Evolutionary conservation across 2,329 filamentous ascomycete genomes (phyloP).

Genomic region (Celoporthe dispersa): DNA sequence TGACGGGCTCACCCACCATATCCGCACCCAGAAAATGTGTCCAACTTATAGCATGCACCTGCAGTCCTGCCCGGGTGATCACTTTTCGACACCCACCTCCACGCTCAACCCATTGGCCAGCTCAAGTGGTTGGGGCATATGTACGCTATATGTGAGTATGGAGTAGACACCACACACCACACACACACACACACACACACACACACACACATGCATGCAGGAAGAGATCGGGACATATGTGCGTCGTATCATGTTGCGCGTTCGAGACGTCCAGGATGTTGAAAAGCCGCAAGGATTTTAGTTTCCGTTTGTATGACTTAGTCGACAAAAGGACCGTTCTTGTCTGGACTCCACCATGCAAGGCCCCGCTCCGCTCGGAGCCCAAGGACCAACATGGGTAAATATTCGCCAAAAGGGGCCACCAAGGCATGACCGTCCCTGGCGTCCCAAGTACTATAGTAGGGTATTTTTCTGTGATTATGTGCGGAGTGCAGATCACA

Average conservation of each 20-base stretch:
- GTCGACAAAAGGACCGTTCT: constrained; percentile 8
- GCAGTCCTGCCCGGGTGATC: background rate
- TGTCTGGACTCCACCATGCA: background rate
- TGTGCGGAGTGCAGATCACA: background rate
- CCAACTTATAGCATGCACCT: background rate
- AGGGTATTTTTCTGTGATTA: background rate
- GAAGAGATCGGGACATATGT: background rate
- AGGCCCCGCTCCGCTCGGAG: background rate
- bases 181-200: background rate
- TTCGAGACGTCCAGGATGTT: background rate
- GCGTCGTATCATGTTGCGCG: background rate
- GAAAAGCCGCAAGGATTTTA: background rate
- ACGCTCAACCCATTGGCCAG: background rate
- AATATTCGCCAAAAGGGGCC: background rate
- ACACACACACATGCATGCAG: background rate
- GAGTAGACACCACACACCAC: background rate
- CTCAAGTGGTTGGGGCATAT: background rate
- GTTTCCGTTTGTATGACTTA: background rate
- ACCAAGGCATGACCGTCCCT: background rate
- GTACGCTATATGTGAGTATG: background rate
- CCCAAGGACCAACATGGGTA: background rate
- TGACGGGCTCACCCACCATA: background rate
- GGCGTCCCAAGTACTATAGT: no score
- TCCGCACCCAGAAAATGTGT: background rate
- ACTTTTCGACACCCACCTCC: background rate